Base-by-base conservation (phyloP, 176 grass and related monocot genomes). In the Triticum timopheevii region DNA sequence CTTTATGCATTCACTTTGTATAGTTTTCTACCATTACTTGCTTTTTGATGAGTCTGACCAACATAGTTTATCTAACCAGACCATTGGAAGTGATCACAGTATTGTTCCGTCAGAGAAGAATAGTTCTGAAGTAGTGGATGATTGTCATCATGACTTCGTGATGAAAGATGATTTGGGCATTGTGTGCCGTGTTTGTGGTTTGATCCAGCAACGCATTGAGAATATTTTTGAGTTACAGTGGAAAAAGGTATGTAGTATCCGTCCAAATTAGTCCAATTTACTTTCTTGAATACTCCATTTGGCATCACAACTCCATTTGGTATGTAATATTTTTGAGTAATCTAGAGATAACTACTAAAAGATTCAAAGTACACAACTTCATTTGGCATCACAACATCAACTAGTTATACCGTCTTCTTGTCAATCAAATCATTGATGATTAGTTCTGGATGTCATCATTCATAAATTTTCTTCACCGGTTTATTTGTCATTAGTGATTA, bases 171-270 rank as follows among this genome's bases (percentile, higher is more conserved):
- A 97, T 52, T 70, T 92, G 22, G 92, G 92, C 10, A 77, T 91
- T 38, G 90, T 94, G n/a, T 97, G 95, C 56, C 90, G 88, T 73
- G 73, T 93, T 72, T 97, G 95, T 88, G 95, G 95, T 78, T 81
- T 94, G 28, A 94, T 97, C 86, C 81, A 92, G 78, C 86, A 89
- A 67, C 83, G 27, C 8, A 97, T 94, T 24, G 89, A 91, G 25
- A 89, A 85, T 31, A 94, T 94, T 81, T 56, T 97, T 78, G 90
- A 94, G 27, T 84, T 59, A 17, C 80, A 86, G 42, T 87, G 88
- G 92, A 85, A 86, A 59, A 97, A 94, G 90, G 95, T 97, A 90
- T 79, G 66, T 25, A 70, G 23, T 64, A 74, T 84, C 16, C 78
- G 52, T 83, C 58, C 20, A 61, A 47, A 72, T 81, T 86, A 72